Percentiles rank a stretch among this genome's conserved stretches.
These are phyloP conservation scores for Ephemerocybe angulata DNA, from an alignment of 768 basidiomycete genomes.

Conservation along the genomic window DNA sequence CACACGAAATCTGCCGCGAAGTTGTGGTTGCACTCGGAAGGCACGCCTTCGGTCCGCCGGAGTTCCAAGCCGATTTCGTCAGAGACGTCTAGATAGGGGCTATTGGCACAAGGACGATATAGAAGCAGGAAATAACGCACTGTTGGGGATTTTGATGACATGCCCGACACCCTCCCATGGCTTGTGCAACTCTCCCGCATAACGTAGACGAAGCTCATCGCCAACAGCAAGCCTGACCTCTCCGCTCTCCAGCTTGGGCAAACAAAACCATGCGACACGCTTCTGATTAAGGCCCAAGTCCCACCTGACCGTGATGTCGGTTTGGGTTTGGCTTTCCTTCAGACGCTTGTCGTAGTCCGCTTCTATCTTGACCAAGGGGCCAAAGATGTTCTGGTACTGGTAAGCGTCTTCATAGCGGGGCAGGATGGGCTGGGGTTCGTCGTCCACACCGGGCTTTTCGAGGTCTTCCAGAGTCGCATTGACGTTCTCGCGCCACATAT, in stretches of 20 bases:
- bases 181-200: slow-evolving; percentile 85
- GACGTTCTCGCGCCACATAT: slow-evolving; percentile 96
- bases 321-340: slow-evolving; percentile 98
- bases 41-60: slow-evolving; percentile 86
- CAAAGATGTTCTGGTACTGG: slow-evolving; percentile 99
- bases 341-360: slow-evolving; percentile 98
- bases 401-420: slow-evolving; percentile 97
- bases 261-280: slow-evolving; percentile 94
- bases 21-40: slow-evolving; percentile 89
- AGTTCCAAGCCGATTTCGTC: slow-evolving; percentile 97
- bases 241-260: slow-evolving; percentile 97
- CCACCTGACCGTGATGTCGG: slow-evolving; percentile 94
- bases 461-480: slow-evolving; percentile 94
- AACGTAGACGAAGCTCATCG: slow-evolving; percentile 89
- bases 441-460: slow-evolving; percentile 95
- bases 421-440: slow-evolving; percentile 91
- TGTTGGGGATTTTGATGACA: slow-evolving; percentile 99
- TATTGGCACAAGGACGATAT: slow-evolving; percentile 7
- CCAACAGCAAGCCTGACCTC: slow-evolving; percentile 96
- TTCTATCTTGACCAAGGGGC: slow-evolving; percentile 98
- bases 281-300: slow-evolving; percentile 98
- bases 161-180: slow-evolving; percentile 97
- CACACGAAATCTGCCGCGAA: slow-evolving; percentile 99
- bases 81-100: slow-evolving; percentile 68
- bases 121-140: slow-evolving; percentile 43